A percentile compares a stretch with the other conserved stretches of the same genome.
Conservation (phyloP, 1,284 basidiomycete genomes). For the Ustanciosporium gigantosporum region DNA sequence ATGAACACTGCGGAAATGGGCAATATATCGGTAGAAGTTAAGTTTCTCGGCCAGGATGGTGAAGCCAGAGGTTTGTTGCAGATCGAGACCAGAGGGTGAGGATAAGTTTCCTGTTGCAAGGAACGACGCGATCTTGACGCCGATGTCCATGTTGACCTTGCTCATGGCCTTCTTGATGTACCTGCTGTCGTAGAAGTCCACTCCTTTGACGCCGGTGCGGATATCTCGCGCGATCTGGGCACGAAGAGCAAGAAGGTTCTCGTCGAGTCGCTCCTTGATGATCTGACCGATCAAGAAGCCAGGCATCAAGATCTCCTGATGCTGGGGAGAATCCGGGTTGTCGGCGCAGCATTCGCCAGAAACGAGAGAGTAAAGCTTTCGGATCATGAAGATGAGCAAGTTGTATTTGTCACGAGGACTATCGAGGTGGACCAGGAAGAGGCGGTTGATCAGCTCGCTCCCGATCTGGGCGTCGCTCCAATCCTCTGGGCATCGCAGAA, state of each 20-base stretch:
- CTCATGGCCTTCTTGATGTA: constrained; percentile 80
- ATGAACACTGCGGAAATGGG: constrained; percentile 97
- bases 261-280: constrained; percentile 95
- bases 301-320: constrained; percentile 95
- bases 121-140: constrained; percentile 87
- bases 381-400: constrained; percentile 96
- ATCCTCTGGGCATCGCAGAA: constrained; percentile 88
- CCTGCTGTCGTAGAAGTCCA: constrained; percentile 83
- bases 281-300: constrained; percentile 94
- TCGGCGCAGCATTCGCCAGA: constrained; percentile 88
- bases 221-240: constrained; percentile 77
- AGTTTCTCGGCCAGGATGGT: constrained; percentile 98
- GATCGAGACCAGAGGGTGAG: constrained; percentile 90
- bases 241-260: constrained; percentile 78
- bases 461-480: constrained; percentile 85
- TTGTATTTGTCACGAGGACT: constrained; percentile 92
- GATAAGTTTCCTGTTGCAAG: constrained; percentile 95
- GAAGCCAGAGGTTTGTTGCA: constrained; percentile 96
- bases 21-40: constrained; percentile 97
- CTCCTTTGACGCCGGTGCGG: constrained; percentile 69
- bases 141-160: constrained; percentile 88
- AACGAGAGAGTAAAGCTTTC: constrained; percentile 90
- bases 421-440: constrained; percentile 88
- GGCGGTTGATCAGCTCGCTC: constrained; percentile 78
- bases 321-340: constrained; percentile 98